These are phyloP conservation scores for Mycena sp. DNA, from an alignment of 1,284 basidiomycete species.

Conservation along the genomic window DNA sequence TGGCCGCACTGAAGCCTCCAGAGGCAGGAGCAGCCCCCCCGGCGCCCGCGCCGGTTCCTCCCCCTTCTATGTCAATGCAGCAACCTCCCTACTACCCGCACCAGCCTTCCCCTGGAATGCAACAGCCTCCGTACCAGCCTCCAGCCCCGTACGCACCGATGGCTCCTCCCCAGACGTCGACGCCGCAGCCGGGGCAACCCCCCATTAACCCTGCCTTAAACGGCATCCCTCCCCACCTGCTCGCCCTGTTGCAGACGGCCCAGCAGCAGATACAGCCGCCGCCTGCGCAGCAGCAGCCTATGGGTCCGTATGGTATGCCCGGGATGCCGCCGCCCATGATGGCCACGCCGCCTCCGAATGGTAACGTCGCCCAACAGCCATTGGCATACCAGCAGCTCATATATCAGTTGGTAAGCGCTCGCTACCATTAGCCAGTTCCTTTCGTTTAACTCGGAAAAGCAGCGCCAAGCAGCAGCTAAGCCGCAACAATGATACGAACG, in stretches of 20 bases:
- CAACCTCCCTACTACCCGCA: conserved; percentile 56
- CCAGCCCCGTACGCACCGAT: conserved; percentile 49
- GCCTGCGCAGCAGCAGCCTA: conserved; percentile 32
- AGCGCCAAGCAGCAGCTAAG: conserved; percentile 6
- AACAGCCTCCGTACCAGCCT: conserved; percentile 42
- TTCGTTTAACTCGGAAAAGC: background rate
- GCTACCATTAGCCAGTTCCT: background rate
- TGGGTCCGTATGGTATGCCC: conserved; percentile 51
- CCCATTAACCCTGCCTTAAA: conserved; percentile 44
- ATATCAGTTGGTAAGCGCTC: conserved; percentile 58
- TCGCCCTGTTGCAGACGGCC: conserved; percentile 65
- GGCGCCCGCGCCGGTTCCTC: conserved; percentile 44
- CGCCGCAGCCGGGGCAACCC: conserved; percentile 35
- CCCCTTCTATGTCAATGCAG: conserved; percentile 41
- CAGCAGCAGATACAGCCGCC: conserved; percentile 49
- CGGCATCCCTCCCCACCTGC: conserved; percentile 68
- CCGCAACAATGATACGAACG: background rate
- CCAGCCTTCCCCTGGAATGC: conserved; percentile 46
- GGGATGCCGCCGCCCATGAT: conserved; percentile 48
- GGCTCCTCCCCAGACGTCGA: conserved; percentile 46
- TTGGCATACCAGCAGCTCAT: conserved; percentile 67
- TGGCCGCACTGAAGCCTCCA: conserved; percentile 80
- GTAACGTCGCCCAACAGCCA: conserved; percentile 45
- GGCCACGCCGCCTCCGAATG: conserved; percentile 35
- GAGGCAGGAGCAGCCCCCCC: conserved; percentile 45